Conservation (phyloP, 1,284 basidiomycete genomes). For the Pascua guehoae region DNA sequence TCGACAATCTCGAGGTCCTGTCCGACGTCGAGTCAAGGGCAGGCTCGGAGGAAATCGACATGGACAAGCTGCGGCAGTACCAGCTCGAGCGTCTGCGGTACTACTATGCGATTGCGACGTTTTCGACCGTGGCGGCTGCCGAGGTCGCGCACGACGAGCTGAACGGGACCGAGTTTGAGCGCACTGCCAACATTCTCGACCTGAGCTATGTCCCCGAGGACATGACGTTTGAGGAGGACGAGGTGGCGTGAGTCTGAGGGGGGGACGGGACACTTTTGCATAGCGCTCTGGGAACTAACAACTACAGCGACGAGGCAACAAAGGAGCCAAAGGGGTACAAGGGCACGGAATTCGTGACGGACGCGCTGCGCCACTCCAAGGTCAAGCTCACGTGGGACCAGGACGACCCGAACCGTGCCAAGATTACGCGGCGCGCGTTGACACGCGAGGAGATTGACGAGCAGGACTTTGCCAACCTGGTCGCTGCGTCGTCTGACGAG, state of each 20-base stretch:
- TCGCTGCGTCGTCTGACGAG: constrained; percentile 67
- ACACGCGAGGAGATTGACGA: constrained; percentile 82
- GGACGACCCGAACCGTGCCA: constrained; percentile 85
- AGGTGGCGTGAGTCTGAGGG: constrained; percentile 55
- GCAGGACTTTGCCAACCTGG: constrained; percentile 76
- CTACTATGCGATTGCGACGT: constrained; percentile 93
- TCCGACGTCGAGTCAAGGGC: constrained; percentile 35
- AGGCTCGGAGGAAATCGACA: constrained; percentile 65
- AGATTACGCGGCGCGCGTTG: constrained; percentile 71
- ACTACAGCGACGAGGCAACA: constrained; percentile 71
- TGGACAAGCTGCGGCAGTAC: constrained; percentile 84
- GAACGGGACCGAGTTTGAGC: constrained; percentile 92
- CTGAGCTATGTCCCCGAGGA: constrained; percentile 89
- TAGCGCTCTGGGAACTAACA: neutral
- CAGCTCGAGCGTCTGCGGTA: constrained; percentile 94
- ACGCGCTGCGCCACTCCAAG: constrained; percentile 95
- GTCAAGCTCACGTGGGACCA: constrained; percentile 99
- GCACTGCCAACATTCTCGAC: constrained; percentile 94
- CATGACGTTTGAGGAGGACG: constrained; percentile 82
- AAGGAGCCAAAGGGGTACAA: constrained; percentile 68
- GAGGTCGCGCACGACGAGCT: constrained; percentile 79
- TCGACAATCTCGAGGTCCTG: constrained; percentile 36
- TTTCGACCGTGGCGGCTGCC: constrained; percentile 74
- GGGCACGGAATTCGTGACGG: constrained; percentile 87
- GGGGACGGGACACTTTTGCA: neutral